Evolutionary conservation across 169 alveolate genomes (phyloP).

Genomic region (Theileria parva): DNA sequence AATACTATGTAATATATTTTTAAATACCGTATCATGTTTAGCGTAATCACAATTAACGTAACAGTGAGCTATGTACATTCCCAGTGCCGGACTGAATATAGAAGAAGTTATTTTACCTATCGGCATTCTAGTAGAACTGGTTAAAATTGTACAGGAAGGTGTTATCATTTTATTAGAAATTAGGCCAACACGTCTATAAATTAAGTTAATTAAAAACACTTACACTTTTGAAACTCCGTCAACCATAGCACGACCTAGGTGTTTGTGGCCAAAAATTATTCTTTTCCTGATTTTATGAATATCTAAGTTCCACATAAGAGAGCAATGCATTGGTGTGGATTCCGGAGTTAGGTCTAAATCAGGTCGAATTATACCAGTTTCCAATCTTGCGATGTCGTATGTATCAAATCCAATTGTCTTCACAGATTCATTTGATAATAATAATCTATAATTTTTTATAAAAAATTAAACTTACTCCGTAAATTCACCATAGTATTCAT

Average conservation of each 20-base stretch:
- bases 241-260: constrained; percentile 35
- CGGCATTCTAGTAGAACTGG: constrained; percentile 40
- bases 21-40: constrained; percentile 54
- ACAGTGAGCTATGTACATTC: constrained; percentile 59
- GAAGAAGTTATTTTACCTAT: constrained; percentile 57
- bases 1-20: background rate
- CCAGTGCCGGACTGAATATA: constrained; percentile 54
- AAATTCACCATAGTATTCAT: constrained; percentile 25
- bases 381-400: constrained; percentile 73
- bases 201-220: background rate
- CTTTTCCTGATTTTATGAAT: constrained; percentile 60
- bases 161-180: constrained; percentile 25
- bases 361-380: constrained; percentile 69
- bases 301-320: constrained; percentile 75
- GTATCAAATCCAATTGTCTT: constrained; percentile 69
- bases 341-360: constrained; percentile 72
- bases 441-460: constrained; percentile 14
- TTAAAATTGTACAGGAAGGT: constrained; percentile 21
- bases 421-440: constrained; percentile 47
- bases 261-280: constrained; percentile 66
- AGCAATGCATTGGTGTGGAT: constrained; percentile 69
- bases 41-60: constrained; percentile 59
- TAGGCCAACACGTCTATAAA: constrained; percentile 59
- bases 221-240: constrained; percentile 58
- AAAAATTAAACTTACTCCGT: constrained; percentile 21